These are phyloP conservation scores for Fusarium piperis DNA, from an alignment of 2,329 filamentous ascomycete species.

Conservation along the genomic window DNA sequence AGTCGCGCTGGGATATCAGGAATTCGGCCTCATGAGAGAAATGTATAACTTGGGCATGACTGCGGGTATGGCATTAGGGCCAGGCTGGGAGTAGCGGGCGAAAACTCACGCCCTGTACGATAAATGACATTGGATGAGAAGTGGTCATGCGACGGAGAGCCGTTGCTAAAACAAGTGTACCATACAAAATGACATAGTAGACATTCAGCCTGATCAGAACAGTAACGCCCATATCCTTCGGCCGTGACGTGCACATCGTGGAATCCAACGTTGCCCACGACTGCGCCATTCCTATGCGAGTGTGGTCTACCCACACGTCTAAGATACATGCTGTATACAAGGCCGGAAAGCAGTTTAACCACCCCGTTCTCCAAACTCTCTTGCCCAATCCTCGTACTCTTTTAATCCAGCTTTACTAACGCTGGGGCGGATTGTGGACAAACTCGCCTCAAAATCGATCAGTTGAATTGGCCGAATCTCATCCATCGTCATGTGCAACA, in stretches of 20 bases:
- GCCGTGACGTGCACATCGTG: slow-evolving; percentile 3
- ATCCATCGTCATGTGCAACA: slow-evolving; percentile 92
- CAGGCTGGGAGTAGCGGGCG: neutral
- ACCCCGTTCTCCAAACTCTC: slow-evolving; percentile 90
- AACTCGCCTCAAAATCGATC: slow-evolving; percentile 83
- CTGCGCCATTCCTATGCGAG: neutral
- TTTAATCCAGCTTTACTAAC: slow-evolving; percentile 86
- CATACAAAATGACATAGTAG: slow-evolving; percentile 35
- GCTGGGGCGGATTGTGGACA: slow-evolving; percentile 87
- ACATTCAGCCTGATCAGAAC: slow-evolving; percentile 20
- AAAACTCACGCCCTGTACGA: slow-evolving; percentile 31
- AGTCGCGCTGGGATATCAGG: neutral
- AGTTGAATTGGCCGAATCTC: slow-evolving; percentile 89
- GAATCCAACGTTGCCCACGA: slow-evolving; percentile 2
- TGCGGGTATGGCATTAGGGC: neutral
- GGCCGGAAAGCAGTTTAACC: slow-evolving; percentile 60
- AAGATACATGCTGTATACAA: slow-evolving; percentile 27
- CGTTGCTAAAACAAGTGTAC: slow-evolving; percentile 30
- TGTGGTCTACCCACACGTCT: slow-evolving; percentile 5
- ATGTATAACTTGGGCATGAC: neutral
- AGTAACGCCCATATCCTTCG: slow-evolving; percentile 3
- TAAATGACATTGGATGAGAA: slow-evolving; percentile 11
- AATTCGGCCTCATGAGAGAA: neutral
- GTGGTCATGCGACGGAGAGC: slow-evolving; percentile 23
- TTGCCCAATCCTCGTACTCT: slow-evolving; percentile 94